phyloP scores from a whole-genome alignment of 805 yeast genomes.

The Clavispora santaluciae region DNA sequence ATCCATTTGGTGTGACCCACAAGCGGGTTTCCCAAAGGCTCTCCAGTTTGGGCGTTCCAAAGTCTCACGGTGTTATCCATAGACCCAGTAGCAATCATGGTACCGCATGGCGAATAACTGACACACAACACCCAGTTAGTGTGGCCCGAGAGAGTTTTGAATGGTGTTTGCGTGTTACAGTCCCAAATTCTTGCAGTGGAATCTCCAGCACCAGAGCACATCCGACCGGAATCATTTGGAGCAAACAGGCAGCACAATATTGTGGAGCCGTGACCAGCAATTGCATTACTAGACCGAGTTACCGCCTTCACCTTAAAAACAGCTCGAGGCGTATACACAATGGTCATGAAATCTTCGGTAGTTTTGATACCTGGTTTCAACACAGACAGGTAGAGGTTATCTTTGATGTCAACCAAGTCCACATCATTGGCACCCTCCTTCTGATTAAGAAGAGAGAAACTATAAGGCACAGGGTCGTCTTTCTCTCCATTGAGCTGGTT shows the following conservation, averaged over 20 bases:
- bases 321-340: conserved; percentile 91
- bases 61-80: conserved; percentile 87
- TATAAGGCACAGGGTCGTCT: conserved; percentile 87
- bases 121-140: conserved; percentile 92
- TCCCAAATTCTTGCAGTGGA: conserved; percentile 96
- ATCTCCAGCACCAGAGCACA: conserved; percentile 97
- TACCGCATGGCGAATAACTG: conserved; percentile 89
- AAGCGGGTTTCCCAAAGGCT: conserved; percentile 66
- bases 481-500: conserved; percentile 67
- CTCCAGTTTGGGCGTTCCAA: conserved; percentile 80
- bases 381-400: conserved; percentile 72
- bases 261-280: conserved; percentile 93
- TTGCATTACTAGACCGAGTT: conserved; percentile 86
- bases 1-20: conserved; percentile 88
- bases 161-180: conserved; percentile 89
- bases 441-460: conserved; percentile 60
- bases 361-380: conserved; percentile 82
- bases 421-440: conserved; percentile 33
- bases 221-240: conserved; percentile 75
- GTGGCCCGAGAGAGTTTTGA: conserved; percentile 77
- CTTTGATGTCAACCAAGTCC: conserved; percentile 64
- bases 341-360: conserved; percentile 88
- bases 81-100: conserved; percentile 88
- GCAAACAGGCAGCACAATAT: conserved; percentile 91
- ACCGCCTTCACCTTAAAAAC: conserved; percentile 89